phyloP scores from a whole-genome alignment of 192 early-diverging fungal genomes.

The Podila minutissima region DNA sequence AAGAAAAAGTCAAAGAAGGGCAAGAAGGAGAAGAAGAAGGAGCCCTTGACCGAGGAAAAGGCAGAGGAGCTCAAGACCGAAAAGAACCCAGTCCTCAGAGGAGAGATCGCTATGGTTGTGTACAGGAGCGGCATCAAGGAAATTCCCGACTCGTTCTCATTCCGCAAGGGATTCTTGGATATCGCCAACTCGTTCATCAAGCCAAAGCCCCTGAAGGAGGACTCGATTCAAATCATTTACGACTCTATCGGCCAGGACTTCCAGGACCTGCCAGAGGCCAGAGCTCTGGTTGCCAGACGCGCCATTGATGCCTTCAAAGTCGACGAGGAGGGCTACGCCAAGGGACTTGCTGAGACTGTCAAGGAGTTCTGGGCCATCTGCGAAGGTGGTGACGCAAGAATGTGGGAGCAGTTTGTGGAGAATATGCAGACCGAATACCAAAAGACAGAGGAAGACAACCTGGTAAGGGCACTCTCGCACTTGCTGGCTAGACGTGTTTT shows the following conservation, averaged over 20 bases:
- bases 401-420: conserved; percentile 71
- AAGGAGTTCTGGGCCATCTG: conserved; percentile 42
- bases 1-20: conserved; percentile 39
- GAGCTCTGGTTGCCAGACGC: conserved; percentile 63
- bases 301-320: conserved; percentile 61
- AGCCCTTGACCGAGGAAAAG: conserved; percentile 54
- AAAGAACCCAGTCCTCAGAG: conserved; percentile 73
- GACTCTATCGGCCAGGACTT: conserved; percentile 70
- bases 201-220: conserved; percentile 41
- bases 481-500: background rate
- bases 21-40: conserved; percentile 16
- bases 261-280: conserved; percentile 59
- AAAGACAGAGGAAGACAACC: conserved; percentile 60
- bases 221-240: conserved; percentile 49
- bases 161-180: conserved; percentile 78
- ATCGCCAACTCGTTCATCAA: conserved; percentile 68
- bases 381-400: conserved; percentile 51
- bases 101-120: conserved; percentile 79
- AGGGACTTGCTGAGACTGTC: conserved; percentile 65
- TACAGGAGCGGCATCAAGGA: conserved; percentile 82
- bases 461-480: conserved; percentile 52
- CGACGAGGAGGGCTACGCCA: conserved; percentile 57
- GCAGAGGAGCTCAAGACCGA: conserved; percentile 62
- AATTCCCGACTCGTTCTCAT: conserved; percentile 75
- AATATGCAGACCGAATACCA: conserved; percentile 66